These are phyloP conservation scores for Sporothrix euskadiensis DNA, from an alignment of 2,329 filamentous ascomycete species.

Conservation along the genomic window DNA sequence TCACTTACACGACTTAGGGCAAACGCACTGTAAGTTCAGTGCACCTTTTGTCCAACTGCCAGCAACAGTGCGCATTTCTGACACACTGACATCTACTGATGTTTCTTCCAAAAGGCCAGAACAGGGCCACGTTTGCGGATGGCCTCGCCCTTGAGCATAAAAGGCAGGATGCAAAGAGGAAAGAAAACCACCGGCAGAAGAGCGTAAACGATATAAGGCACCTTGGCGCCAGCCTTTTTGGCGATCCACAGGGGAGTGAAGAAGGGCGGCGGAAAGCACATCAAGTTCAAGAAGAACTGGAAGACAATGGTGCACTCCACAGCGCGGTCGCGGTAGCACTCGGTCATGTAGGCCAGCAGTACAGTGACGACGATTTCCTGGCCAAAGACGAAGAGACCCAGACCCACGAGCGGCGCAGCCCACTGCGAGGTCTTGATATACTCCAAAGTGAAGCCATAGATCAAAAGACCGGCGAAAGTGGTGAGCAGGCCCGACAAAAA, in stretches of 20 bases:
- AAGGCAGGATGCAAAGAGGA: constrained; percentile 26
- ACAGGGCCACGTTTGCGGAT: constrained; percentile 24
- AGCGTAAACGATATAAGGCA: constrained; percentile 31
- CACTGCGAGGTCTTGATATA: constrained; percentile 23
- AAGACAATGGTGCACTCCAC: constrained; percentile 32
- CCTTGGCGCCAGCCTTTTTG: constrained; percentile 24
- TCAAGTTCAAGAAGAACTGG: constrained; percentile 32
- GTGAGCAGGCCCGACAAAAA: constrained; percentile 24
- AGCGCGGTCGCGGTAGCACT: constrained; percentile 30
- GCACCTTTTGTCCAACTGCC: too few relatives aligned
- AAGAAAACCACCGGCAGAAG: constrained; percentile 28
- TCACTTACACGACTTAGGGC: too few relatives aligned
- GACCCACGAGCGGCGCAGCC: constrained; percentile 24
- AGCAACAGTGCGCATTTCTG: too few relatives aligned
- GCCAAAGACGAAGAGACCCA: constrained; percentile 27
- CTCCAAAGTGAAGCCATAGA: constrained; percentile 31
- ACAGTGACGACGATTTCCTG: constrained; percentile 32
- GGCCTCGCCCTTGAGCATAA: constrained; percentile 31
- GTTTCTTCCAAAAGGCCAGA: neutral
- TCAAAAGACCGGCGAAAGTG: constrained; percentile 20
- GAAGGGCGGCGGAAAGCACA: constrained; percentile 32
- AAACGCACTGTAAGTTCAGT: too few relatives aligned
- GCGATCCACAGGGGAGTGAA: constrained; percentile 32
- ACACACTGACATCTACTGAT: neutral
- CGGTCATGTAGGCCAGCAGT: constrained; percentile 31